These are phyloP conservation scores for Cicer yamashitae DNA, from an alignment of 306 rosid genomes.

Conservation along the genomic window DNA sequence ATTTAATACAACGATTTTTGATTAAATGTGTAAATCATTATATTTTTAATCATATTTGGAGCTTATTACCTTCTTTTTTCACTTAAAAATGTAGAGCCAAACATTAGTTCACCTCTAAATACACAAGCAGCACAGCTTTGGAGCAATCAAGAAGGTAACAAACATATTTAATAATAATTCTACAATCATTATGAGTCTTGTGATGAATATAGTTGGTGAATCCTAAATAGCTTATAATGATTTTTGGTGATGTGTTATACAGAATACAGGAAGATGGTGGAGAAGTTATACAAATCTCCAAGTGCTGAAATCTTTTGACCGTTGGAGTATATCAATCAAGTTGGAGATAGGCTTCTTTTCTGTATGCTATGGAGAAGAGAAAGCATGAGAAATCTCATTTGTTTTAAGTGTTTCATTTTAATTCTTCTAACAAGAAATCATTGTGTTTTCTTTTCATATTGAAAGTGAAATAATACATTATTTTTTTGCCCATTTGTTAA, in stretches of 20 bases:
- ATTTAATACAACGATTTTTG: too few species aligned
- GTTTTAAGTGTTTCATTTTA: slow-evolving; percentile 22
- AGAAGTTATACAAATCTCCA: slow-evolving; percentile 84
- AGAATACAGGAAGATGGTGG: slow-evolving; percentile 96
- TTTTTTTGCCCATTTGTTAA: too few species aligned
- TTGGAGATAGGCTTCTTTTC: slow-evolving; percentile 6
- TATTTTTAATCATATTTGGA: too few species aligned
- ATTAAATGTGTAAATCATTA: too few species aligned
- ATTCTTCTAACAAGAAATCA: too few species aligned
- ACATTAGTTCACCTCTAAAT: slow-evolving; percentile 87
- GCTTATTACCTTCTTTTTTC: neutral
- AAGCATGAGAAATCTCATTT: slow-evolving; percentile 33
- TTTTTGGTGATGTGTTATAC: slow-evolving; percentile 35
- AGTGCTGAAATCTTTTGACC: slow-evolving; percentile 45
- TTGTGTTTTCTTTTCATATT: too few species aligned
- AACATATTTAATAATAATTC: neutral
- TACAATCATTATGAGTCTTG: neutral
- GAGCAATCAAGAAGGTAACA: slow-evolving; percentile 90
- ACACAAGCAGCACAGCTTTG: slow-evolving; percentile 95
- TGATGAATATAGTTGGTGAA: neutral
- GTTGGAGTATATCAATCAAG: slow-evolving; percentile 18
- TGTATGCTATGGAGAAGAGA: slow-evolving; percentile 37
- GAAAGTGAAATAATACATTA: too few species aligned
- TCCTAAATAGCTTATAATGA: neutral
- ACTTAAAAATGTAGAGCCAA: slow-evolving; percentile 66